Evolutionary conservation across 805 yeast species (phyloP).

Genomic region (Spathaspora boniae): DNA sequence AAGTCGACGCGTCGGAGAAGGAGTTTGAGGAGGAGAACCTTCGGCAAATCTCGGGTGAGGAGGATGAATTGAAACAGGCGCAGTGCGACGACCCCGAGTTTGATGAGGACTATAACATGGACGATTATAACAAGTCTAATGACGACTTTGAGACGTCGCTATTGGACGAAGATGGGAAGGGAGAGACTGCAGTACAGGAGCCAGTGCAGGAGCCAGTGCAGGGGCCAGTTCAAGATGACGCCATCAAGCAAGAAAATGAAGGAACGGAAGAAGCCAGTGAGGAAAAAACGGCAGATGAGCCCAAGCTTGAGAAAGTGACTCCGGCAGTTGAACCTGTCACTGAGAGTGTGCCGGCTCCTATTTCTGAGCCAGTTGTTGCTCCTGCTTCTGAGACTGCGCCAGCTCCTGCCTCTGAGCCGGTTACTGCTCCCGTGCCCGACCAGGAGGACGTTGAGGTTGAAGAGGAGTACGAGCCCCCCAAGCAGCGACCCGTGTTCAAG

Average conservation of each 20-base stretch:
- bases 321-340: background rate
- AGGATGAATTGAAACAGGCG: conserved; percentile 6
- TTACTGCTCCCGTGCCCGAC: conserved; percentile 2
- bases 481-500: conserved; percentile 16
- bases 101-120: conserved; percentile 10
- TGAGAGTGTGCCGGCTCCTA: no score
- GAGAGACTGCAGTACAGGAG: no score
- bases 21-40: conserved; percentile 4
- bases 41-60: conserved; percentile 7
- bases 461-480: conserved; percentile 14
- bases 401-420: background rate
- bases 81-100: conserved; percentile 14
- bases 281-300: background rate
- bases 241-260: conserved; percentile 1
- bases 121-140: conserved; percentile 9
- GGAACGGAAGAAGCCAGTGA: conserved; percentile 4
- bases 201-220: no score
- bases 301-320: background rate
- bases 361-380: no score
- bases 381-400: background rate
- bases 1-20: background rate
- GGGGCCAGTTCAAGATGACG: no score
- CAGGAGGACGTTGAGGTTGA: conserved; percentile 10
- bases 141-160: conserved; percentile 9
- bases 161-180: conserved; percentile 7